A percentile compares a stretch with the other conserved stretches of the same genome.
Evolutionary conservation across 805 yeast species (phyloP).

Genomic region (Wickerhamomyces rabaulensis): DNA sequence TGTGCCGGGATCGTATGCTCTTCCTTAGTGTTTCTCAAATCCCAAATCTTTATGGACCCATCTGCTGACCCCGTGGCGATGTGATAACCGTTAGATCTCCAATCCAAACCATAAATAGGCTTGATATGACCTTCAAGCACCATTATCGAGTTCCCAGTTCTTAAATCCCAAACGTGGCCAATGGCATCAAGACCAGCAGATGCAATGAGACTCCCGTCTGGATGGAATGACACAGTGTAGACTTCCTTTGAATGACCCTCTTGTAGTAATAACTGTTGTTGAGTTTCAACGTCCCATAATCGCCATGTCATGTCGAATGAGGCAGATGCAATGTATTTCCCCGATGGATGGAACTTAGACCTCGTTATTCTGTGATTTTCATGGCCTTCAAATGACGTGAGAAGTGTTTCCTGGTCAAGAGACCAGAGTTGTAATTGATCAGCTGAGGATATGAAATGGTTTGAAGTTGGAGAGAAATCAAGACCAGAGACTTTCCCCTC

Average conservation of each 20-base stretch:
- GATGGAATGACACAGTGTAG: slow-evolving; percentile 55
- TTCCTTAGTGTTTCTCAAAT: slow-evolving; percentile 50
- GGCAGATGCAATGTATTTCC: slow-evolving; percentile 54
- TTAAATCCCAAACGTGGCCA: slow-evolving; percentile 77
- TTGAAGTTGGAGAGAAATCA: slow-evolving; percentile 48
- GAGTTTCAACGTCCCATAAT: slow-evolving; percentile 65
- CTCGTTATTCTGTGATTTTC: slow-evolving; percentile 49
- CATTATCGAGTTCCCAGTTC: slow-evolving; percentile 66
- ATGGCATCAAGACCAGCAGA: slow-evolving; percentile 77
- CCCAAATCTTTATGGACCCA: slow-evolving; percentile 80
- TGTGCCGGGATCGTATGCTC: slow-evolving; percentile 64
- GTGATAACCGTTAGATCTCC: slow-evolving; percentile 72
- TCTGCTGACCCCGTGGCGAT: slow-evolving; percentile 85
- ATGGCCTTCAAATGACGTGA: slow-evolving; percentile 36
- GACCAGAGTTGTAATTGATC: slow-evolving; percentile 39
- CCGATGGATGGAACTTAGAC: slow-evolving; percentile 61
- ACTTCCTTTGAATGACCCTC: slow-evolving; percentile 85
- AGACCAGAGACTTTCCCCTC: slow-evolving; percentile 66
- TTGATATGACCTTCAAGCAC: slow-evolving; percentile 62
- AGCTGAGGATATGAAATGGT: slow-evolving; percentile 40
- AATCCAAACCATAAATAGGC: slow-evolving; percentile 65
- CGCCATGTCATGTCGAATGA: slow-evolving; percentile 88
- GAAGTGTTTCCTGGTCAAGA: slow-evolving; percentile 5
- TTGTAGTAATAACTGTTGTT: slow-evolving; percentile 54
- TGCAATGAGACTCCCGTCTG: slow-evolving; percentile 71